phyloP scores from a whole-genome alignment of 441 rosid genomes.

The Kokia cookei region DNA sequence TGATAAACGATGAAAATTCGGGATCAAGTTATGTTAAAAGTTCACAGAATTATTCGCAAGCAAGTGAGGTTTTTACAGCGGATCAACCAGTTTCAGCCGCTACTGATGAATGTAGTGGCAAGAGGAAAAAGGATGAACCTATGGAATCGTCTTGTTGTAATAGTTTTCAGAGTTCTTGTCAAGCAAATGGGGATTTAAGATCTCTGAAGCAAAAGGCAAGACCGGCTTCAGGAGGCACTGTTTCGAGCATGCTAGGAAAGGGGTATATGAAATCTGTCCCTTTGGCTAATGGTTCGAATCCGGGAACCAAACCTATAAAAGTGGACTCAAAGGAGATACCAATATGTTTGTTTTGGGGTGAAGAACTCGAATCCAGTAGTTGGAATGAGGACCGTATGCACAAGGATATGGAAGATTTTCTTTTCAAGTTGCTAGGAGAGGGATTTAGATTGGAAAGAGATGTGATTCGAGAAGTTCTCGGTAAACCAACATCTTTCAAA shows the following conservation, averaged over 20 bases:
- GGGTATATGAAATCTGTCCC: slow-evolving; percentile 32
- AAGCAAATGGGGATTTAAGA: slow-evolving; percentile 22
- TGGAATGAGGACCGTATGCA: slow-evolving; percentile 17
- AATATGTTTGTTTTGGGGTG: slow-evolving; percentile 23
- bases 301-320: slow-evolving; percentile 37
- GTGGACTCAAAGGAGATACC: slow-evolving; percentile 35
- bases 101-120: slow-evolving; percentile 4
- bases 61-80: not conserved
- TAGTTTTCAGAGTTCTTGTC: not conserved
- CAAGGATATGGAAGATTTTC: too few relatives aligned
- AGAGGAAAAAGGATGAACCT: slow-evolving; percentile 6
- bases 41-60: not conserved
- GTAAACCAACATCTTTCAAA: slow-evolving; percentile 20
- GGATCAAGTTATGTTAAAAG: slow-evolving; percentile 8
- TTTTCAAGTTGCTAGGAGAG: too few relatives aligned
- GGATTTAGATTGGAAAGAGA: too few relatives aligned
- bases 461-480: slow-evolving; percentile 23
- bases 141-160: slow-evolving; percentile 6
- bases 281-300: slow-evolving; percentile 17
- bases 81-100: not conserved
- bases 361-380: slow-evolving; percentile 9
- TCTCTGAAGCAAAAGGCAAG: slow-evolving; percentile 29
- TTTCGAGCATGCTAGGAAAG: slow-evolving; percentile 50
- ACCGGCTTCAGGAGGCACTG: slow-evolving; percentile 46
- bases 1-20: not conserved